These are phyloP conservation scores for Colletotrichum gloeosporioides DNA, from an alignment of 2,329 filamentous ascomycete genomes.

Conservation along the genomic window DNA sequence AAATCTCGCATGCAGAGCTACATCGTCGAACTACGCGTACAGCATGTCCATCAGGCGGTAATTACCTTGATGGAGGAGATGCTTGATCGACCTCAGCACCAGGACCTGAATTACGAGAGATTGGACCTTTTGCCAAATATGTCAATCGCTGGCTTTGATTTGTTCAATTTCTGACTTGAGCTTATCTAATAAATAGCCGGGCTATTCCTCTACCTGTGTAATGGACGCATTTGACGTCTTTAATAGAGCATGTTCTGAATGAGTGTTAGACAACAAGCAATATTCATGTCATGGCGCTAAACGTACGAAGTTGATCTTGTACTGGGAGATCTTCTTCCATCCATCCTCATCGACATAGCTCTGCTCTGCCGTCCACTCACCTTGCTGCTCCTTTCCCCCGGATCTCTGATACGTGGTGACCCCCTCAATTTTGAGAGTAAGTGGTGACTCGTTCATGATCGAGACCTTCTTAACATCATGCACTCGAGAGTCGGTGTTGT, in stretches of 20 bases:
- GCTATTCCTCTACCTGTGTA: rapidly evolving
- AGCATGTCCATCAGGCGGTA: background rate
- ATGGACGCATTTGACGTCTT: rapidly evolving
- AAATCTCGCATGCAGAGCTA: background rate
- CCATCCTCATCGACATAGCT: background rate
- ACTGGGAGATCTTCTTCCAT: background rate
- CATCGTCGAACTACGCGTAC: background rate
- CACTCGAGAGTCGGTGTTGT: background rate
- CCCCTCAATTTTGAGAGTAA: background rate
- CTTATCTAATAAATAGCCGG: no score
- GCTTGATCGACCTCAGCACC: background rate
- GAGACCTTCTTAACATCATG: background rate
- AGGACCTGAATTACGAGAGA: background rate
- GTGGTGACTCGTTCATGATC: background rate
- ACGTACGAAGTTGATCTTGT: background rate
- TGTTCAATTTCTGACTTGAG: background rate
- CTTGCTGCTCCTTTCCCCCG: background rate
- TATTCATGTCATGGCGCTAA: background rate
- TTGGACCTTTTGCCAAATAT: background rate
- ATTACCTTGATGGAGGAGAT: background rate
- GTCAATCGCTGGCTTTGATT: background rate
- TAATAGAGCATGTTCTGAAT: background rate
- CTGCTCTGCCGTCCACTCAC: background rate
- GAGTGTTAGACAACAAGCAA: background rate
- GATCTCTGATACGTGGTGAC: background rate